Conservation (phyloP, 2,329 filamentous ascomycete species). For the Elsinoe arachidis region DNA sequence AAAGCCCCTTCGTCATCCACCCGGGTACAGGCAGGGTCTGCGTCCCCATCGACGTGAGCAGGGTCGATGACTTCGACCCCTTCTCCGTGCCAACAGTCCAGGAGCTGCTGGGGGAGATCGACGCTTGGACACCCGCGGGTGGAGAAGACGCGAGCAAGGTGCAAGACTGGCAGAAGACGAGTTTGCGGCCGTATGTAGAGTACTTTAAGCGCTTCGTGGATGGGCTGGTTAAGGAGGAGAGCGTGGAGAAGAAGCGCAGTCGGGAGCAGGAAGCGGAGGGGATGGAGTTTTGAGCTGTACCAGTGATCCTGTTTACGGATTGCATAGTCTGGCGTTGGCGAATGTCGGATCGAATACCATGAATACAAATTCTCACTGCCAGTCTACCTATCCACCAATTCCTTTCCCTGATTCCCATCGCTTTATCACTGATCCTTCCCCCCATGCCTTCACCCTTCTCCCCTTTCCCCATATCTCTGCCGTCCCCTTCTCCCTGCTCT, state of each 20-base stretch:
- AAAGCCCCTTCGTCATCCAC: slow-evolving; percentile 93
- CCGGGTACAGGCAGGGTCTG: slow-evolving; percentile 90
- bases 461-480: too few relatives aligned
- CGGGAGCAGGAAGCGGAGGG: slow-evolving; percentile 43
- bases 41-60: slow-evolving; percentile 76
- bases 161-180: slow-evolving; percentile 95
- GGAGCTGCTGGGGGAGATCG: slow-evolving; percentile 73
- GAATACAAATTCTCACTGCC: too few relatives aligned
- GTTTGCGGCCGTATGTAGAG: slow-evolving; percentile 84
- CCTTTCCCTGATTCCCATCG: too few relatives aligned
- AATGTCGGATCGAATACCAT: too few relatives aligned
- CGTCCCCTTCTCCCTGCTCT: too few relatives aligned
- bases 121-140: slow-evolving; percentile 57
- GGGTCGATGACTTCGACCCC: slow-evolving; percentile 77
- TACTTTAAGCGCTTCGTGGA: slow-evolving; percentile 77
- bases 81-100: slow-evolving; percentile 82
- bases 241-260: slow-evolving; percentile 40
- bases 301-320: background rate
- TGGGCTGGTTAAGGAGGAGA: slow-evolving; percentile 67
- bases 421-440: too few relatives aligned
- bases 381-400: too few relatives aligned
- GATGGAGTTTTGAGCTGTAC: slow-evolving; percentile 55
- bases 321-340: too few relatives aligned
- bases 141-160: slow-evolving; percentile 42
- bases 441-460: too few relatives aligned